Evolutionary conservation across 1,284 basidiomycete species (phyloP).

Genomic region (Melampsora allii-populina): DNA sequence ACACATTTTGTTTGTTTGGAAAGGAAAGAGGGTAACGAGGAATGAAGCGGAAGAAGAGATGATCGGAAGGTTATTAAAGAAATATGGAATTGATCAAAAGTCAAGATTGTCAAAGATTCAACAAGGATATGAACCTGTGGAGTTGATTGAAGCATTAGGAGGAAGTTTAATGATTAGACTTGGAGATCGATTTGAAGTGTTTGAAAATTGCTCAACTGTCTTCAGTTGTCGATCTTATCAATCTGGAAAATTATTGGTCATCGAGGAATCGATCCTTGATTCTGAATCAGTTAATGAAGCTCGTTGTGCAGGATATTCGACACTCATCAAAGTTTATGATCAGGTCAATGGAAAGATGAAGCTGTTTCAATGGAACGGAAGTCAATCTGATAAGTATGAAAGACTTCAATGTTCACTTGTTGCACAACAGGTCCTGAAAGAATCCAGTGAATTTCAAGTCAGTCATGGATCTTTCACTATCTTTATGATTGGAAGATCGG

Average conservation of each 20-base stretch:
- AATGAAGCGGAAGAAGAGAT: conserved; percentile 2
- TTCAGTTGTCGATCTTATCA: conserved; percentile 10
- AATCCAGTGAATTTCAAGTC: background rate
- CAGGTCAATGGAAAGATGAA: background rate
- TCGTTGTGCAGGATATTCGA: conserved; percentile 21
- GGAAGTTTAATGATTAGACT: conserved; percentile 18
- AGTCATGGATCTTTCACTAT: background rate
- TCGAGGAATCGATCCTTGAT: conserved; percentile 8
- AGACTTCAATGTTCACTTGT: conserved; percentile 10
- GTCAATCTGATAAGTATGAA: conserved; percentile 6
- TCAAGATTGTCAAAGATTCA: conserved; percentile 11
- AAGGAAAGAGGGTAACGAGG: conserved; percentile 2
- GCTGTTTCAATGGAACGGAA: conserved; percentile 30
- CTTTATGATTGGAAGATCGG: background rate
- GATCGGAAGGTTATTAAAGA: conserved; percentile 31
- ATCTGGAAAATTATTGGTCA: background rate
- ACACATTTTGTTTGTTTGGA: conserved; percentile 23
- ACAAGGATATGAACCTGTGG: conserved; percentile 30
- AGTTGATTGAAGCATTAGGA: conserved; percentile 23
- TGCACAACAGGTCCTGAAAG: conserved; percentile 11
- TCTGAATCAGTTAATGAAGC: background rate
- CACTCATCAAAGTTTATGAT: conserved; percentile 8
- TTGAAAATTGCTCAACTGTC: background rate
- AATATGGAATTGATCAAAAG: conserved; percentile 30
- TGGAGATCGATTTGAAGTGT: conserved; percentile 23